Conservation (phyloP, 352 stramenopile genomes). For the Phytophthora multivora region DNA sequence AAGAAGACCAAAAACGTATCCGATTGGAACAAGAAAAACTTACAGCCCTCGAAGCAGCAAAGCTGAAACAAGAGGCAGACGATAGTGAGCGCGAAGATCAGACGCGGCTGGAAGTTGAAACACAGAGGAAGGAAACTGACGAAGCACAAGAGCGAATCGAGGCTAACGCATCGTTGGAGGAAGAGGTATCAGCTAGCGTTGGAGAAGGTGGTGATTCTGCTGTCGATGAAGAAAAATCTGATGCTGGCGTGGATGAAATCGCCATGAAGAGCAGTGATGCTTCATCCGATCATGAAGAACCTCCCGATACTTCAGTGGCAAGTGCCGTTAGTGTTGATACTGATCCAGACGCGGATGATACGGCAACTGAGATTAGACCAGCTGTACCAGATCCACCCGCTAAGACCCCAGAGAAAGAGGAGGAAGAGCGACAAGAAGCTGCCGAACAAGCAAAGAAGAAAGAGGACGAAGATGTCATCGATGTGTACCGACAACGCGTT, state of each 20-base stretch:
- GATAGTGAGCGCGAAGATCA: constrained; percentile 1
- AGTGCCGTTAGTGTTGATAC: neutral
- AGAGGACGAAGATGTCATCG: constrained; percentile 61
- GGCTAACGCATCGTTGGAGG: neutral
- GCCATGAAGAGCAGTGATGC: neutral
- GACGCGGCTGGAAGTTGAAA: neutral
- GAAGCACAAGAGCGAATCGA: neutral
- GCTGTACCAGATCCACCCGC: neutral
- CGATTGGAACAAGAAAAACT: constrained; percentile 10
- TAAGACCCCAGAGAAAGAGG: constrained; percentile 34
- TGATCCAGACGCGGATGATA: neutral
- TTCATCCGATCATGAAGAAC: neutral
- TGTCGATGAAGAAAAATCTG: neutral
- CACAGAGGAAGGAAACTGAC: constrained; percentile 4
- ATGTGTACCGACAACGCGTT: constrained; percentile 70
- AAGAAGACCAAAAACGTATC: constrained; percentile 9
- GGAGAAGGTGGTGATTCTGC: neutral
- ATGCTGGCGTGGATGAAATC: neutral
- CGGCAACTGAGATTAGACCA: neutral
- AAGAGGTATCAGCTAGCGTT: neutral
- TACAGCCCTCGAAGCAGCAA: constrained; percentile 8
- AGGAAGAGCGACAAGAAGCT: constrained; percentile 37
- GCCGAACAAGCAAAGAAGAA: constrained; percentile 61
- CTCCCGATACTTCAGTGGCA: neutral
- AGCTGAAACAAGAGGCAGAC: constrained; percentile 25